Conservation (phyloP, 768 basidiomycete genomes). For the Pholiota molesta region DNA sequence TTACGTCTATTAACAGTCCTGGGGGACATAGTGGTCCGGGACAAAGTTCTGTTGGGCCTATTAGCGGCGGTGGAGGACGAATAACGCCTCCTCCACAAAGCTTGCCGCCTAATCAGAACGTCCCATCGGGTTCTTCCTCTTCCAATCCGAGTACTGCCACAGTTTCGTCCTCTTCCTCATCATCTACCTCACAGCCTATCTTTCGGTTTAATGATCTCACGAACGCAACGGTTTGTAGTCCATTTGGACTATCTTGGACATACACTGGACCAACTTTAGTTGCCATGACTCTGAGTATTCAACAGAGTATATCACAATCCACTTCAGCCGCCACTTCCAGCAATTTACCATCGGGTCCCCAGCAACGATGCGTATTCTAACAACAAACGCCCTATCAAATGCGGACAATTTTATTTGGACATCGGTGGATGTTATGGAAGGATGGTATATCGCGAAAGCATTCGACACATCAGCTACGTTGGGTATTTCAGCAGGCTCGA, state of each 20-base stretch:
- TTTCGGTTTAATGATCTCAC: slow-evolving; percentile 25
- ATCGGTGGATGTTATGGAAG: slow-evolving; percentile 34
- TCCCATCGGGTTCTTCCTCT: background rate
- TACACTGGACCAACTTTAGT: slow-evolving; percentile 13
- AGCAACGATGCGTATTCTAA: slow-evolving; percentile 23
- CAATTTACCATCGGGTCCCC: slow-evolving; percentile 14
- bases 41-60: background rate
- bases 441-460: slow-evolving; percentile 33
- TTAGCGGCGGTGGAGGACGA: background rate
- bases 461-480: slow-evolving; percentile 21
- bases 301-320: background rate
- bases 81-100: background rate
- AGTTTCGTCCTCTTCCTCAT: background rate
- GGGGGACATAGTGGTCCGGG: background rate
- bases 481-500: slow-evolving; percentile 25
- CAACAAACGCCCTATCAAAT: slow-evolving; percentile 27
- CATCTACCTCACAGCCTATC: slow-evolving; percentile 10
- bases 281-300: slow-evolving; percentile 23
- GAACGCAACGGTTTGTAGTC: slow-evolving; percentile 33
- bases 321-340: slow-evolving; percentile 11
- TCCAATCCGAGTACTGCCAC: background rate
- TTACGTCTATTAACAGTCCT: background rate
- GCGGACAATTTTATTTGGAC: slow-evolving; percentile 28
- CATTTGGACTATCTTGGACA: slow-evolving; percentile 28
- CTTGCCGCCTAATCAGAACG: background rate